Evolutionary conservation across 208 protist genomes (phyloP), one percentile per base, ranked within the genome.

Genomic region (Trypanosoma avium): DNA sequence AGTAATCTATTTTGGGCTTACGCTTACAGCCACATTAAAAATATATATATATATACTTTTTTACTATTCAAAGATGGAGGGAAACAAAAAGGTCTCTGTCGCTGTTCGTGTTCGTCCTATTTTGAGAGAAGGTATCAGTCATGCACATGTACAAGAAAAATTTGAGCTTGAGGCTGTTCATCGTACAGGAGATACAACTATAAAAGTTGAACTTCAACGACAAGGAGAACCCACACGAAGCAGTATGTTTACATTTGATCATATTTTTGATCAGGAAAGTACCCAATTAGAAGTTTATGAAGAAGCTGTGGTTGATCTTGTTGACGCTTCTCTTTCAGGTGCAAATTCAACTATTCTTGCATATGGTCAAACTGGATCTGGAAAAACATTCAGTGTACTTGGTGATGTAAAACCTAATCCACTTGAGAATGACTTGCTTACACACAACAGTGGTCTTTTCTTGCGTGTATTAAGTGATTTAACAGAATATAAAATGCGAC

Each of bases 221-320:
- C 58, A 36, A 13, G 65, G 63, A 4, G 63, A 73, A 36, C 56
- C 63, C 3, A 71, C 54, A 22, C 70, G 70, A 9, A 72, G 52
- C 54, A 66, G 54, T 24, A 15, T 30, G 29, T 82, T 80, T 54
- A 60, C 35, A 15, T 79, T 82, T 67, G 77, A 82, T 22, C 58
- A 76, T 45, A 64, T 78, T 45, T 82, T 82, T 58, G 77, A 82
- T 47, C 61, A 82, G 33, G 66, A 75, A 24, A 74, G 70, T 54
- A 77, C 73, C 29, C 73, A 80, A 68, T 33, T 77, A 40, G 73
- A 82, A 27, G 70, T 82, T 10, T 82, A 82, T 38, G 69, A 82
- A 24, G 77, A 82, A 1, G 30, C 73, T 12, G 72, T 72, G 15
- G 66, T 72, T 5, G 77, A 82, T 19, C 54, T 82, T 30, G 55